These are phyloP conservation scores for Ceriops tagal DNA, from an alignment of 345 rosid species.

Conservation along the genomic window DNA sequence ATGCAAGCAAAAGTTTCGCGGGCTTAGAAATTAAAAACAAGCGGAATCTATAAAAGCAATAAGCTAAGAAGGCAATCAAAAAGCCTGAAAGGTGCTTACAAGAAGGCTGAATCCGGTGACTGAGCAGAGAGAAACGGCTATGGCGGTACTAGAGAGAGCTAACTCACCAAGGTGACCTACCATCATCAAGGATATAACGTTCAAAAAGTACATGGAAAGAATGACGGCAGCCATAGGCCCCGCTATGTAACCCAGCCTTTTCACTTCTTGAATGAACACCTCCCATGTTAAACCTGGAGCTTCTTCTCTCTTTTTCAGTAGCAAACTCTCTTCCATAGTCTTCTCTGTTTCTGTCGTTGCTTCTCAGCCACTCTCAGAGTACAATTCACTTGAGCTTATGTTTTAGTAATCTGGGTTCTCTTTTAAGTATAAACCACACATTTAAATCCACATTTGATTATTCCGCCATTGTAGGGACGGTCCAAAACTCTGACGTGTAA, in stretches of 20 bases:
- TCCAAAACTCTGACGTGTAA: not conserved
- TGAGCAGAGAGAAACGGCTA: conserved; percentile 11
- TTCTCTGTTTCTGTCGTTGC: not conserved
- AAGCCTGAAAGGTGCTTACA: conserved; percentile 5
- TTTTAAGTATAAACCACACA: not conserved
- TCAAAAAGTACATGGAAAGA: conserved; percentile 1
- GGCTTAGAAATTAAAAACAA: not conserved
- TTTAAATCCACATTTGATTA: not conserved
- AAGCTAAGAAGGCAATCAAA: no score
- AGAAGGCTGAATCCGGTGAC: conserved; percentile 22
- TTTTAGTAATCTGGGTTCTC: not conserved
- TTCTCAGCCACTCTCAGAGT: not conserved
- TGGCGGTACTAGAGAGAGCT: conserved; percentile 15
- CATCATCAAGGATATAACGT: conserved; percentile 15
- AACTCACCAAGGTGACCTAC: conserved; percentile 20
- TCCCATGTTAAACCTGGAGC: not conserved
- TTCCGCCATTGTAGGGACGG: not conserved
- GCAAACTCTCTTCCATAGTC: conserved; percentile 13
- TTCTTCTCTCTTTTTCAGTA: not conserved
- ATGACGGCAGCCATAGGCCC: conserved; percentile 17
- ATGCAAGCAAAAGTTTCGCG: no score
- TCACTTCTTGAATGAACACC: conserved; percentile 10
- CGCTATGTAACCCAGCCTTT: conserved; percentile 9
- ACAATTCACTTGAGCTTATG: not conserved
- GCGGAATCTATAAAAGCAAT: no score